Percentiles rank a stretch among this genome's conserved stretches.
phyloP scores from a whole-genome alignment of 1,284 basidiomycete genomes.

The Sphagnurus paluster region DNA sequence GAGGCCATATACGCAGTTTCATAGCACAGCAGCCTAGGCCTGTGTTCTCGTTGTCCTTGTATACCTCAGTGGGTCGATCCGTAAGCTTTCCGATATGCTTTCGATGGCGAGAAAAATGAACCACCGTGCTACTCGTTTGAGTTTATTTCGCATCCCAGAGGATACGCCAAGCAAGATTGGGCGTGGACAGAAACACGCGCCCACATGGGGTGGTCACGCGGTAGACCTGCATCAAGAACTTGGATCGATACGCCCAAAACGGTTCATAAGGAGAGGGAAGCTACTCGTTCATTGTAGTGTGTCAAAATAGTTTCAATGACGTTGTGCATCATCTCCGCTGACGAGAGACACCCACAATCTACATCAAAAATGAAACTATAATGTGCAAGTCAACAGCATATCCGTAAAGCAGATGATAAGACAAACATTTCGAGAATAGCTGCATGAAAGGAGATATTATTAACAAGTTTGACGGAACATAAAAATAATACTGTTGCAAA shows the following conservation, averaged over 20 bases:
- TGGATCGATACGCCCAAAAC: neutral
- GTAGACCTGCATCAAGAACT: neutral
- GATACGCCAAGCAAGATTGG: neutral
- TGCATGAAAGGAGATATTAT: neutral
- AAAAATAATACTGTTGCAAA: too few relatives aligned
- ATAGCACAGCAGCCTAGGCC: too few relatives aligned
- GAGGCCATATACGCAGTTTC: too few relatives aligned
- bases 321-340: neutral
- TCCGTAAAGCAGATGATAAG: neutral
- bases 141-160: neutral
- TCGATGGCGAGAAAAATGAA: neutral
- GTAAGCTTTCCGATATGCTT: slow-evolving; percentile 7
- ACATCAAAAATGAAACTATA: neutral
- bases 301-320: neutral
- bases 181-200: neutral
- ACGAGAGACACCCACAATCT: neutral
- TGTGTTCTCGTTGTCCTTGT: neutral
- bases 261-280: too few relatives aligned
- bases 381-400: neutral
- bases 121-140: neutral
- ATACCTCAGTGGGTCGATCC: slow-evolving; percentile 5
- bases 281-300: neutral
- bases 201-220: neutral
- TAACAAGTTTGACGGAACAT: neutral
- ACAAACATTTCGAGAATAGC: neutral